Percentiles rank a stretch among this genome's conserved stretches.
Conservation (phyloP, 176 grass and related monocot species). For the Cenchrus americanus region DNA sequence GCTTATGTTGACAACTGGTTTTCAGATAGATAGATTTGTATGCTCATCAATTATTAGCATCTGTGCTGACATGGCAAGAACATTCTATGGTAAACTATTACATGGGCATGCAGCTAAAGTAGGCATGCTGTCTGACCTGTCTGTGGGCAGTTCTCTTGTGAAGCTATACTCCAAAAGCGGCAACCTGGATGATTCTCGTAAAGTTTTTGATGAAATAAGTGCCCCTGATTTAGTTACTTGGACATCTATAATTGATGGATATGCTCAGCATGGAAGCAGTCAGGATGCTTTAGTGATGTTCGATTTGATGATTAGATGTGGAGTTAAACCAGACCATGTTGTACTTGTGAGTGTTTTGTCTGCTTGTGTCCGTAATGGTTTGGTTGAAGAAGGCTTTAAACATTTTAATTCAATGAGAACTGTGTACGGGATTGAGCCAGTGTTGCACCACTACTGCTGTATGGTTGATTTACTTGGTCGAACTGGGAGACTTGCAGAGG, state of each 20-base stretch:
- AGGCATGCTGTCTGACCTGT: constrained; percentile 56
- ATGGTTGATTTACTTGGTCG: constrained; percentile 80
- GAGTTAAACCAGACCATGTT: constrained; percentile 60
- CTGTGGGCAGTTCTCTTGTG: constrained; percentile 67
- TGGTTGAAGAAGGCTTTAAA: constrained; percentile 62
- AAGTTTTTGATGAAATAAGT: constrained; percentile 74
- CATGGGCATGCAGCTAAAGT: constrained; percentile 59
- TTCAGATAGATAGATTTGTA: constrained; percentile 58
- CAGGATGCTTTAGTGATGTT: constrained; percentile 64
- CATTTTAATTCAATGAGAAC: constrained; percentile 74
- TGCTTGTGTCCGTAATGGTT: constrained; percentile 71
- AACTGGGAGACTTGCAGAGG: constrained; percentile 67
- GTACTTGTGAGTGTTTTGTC: constrained; percentile 66
- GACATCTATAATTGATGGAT: constrained; percentile 82
- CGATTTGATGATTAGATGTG: constrained; percentile 56
- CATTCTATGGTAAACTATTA: constrained; percentile 55
- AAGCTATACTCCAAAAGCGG: constrained; percentile 76
- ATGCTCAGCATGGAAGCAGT: constrained; percentile 69
- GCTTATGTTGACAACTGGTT: constrained; percentile 47
- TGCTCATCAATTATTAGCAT: constrained; percentile 71
- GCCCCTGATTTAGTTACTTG: constrained; percentile 74
- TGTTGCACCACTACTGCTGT: constrained; percentile 66
- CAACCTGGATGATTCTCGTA: constrained; percentile 62
- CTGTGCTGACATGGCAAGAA: constrained; percentile 56
- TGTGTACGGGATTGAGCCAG: constrained; percentile 58